Evolutionary conservation across 495 filamentous ascomycete species (phyloP), one percentile per base, ranked within the genome.

Genomic region (Aspergillus campestris): DNA sequence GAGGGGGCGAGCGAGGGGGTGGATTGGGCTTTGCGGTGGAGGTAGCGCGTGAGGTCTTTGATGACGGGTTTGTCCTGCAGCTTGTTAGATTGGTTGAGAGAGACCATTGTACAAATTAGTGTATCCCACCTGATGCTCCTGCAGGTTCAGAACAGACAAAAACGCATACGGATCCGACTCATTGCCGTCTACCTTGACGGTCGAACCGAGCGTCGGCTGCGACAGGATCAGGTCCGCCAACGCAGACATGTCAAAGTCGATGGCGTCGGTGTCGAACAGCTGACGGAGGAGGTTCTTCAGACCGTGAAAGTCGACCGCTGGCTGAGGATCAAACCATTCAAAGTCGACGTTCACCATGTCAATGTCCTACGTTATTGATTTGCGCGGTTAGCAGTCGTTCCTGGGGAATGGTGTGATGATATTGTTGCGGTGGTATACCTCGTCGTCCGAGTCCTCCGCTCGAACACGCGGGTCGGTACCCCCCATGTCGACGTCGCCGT

Each of bases 321-420:
- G 73, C 55, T 95, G 84, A 48, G 90, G 91, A 70, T 96, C 92
- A 70, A 97, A 97, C 80, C 86, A 95, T 68, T 97, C 94, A 64
- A 99, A 99, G 38, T 96, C 91, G 18, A 96, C 89, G 62, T 95
- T 86, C 48, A 99, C 79, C 62, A 92, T 85, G 64, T 94, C 83
- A 52, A 84, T 80, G 40, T 94, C 86, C 87, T 94, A 40, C 8
- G 33, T 5, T 6, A 40, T 44, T 38, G n/a, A 31, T 41, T 31
- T n/a, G 15, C 34, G 18, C 18, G 18, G 4, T 24, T 4, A 24
- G 18, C 1, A 11, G 34, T 10, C 28, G 6, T 40, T 30, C 27
- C 8, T 30, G 1, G 27, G 36, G 13, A 6, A 9, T 15, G 15
- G 29, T 9, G 41, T 28, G 31, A 33, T 60, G 48, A n/a, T n/a